Evolutionary conservation across 257 asterid species (phyloP).

Genomic region (Craterostigma plantagineum): DNA sequence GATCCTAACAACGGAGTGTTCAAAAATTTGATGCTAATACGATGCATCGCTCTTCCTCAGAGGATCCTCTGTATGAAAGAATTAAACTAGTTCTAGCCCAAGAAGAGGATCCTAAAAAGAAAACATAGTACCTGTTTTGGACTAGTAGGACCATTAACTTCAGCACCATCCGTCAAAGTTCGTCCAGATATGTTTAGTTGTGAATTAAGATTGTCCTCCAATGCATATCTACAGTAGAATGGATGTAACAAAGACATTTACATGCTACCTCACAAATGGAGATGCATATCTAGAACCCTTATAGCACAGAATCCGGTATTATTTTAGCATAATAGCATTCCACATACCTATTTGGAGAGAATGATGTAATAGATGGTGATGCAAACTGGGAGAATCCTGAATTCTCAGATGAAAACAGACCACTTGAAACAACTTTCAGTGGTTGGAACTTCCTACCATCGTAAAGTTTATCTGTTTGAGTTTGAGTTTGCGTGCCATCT

Average conservation of each 20-base stretch:
- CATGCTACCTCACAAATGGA: slow-evolving; percentile 7
- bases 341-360: slow-evolving; percentile 49
- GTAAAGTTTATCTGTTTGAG: slow-evolving; percentile 15
- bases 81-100: too few relatives aligned
- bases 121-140: slow-evolving; percentile 46
- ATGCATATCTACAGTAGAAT: slow-evolving; percentile 37
- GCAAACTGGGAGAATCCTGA: slow-evolving; percentile 31
- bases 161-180: slow-evolving; percentile 35
- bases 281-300: too few relatives aligned
- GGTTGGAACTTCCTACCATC: slow-evolving; percentile 29
- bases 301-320: too few relatives aligned
- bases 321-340: slow-evolving; percentile 4
- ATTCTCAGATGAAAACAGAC: slow-evolving; percentile 28
- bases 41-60: slow-evolving; percentile 8
- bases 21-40: slow-evolving; percentile 12
- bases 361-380: slow-evolving; percentile 33
- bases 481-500: slow-evolving; percentile 14
- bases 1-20: slow-evolving; percentile 34
- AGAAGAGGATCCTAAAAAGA: slow-evolving; percentile 3
- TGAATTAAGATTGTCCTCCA: slow-evolving; percentile 30
- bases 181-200: slow-evolving; percentile 31
- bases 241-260: not conserved
- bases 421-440: slow-evolving; percentile 27
- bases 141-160: slow-evolving; percentile 28
- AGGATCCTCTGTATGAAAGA: slow-evolving; percentile 2